Evolutionary conservation across 129 eudicot species (phyloP), one percentile per base, ranked within the genome.

Genomic region (Chrysanthemum makinoi): DNA sequence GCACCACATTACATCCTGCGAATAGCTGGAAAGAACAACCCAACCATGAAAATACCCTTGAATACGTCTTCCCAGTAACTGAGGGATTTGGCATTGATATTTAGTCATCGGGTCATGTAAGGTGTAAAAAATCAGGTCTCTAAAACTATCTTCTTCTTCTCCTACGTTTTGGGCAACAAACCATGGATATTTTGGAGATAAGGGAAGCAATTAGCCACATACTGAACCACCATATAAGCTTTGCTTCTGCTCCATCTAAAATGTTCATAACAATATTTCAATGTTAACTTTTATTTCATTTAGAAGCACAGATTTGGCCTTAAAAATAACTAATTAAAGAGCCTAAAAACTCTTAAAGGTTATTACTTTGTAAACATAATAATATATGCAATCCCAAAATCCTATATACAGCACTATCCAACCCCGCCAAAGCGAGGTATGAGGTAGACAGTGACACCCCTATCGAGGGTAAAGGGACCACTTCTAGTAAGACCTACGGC

Each of bases 11-110:
- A 35, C 15, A 28, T 66, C 3, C 3, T 65, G 12, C 9, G 58
- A 46, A 19, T 20, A 3, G 8, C 20, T 0, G 58, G 71, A 66
- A 19, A 66, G 71, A 66, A 66, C 11, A 55, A 66, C 14, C 58
- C 71, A 66, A 0, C 71, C 71, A 66, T 17, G 52, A 24, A 13
- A 66, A 20, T 16, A 19, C 39, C 58, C 58, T 6, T n/a, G 2
- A 57, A 66, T 22, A 47, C 11, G 19, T 48, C 9, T 47, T 35
- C 44, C 71, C 0, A 14, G 12, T 4, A 66, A 8, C 58, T 20
- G 18, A 66, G 71, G 57, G 19, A 66, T 66, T 66, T 43, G 71
- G 18, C 59, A 49, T 10, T 43, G 57, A 22, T 66, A 66, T 10
- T 66, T 46, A 13, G 46, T 47, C 24, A 20, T 3, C 8, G 11